phyloP scores from a whole-genome alignment of 2,329 filamentous ascomycete genomes.

The Fusarium camptoceras region DNA sequence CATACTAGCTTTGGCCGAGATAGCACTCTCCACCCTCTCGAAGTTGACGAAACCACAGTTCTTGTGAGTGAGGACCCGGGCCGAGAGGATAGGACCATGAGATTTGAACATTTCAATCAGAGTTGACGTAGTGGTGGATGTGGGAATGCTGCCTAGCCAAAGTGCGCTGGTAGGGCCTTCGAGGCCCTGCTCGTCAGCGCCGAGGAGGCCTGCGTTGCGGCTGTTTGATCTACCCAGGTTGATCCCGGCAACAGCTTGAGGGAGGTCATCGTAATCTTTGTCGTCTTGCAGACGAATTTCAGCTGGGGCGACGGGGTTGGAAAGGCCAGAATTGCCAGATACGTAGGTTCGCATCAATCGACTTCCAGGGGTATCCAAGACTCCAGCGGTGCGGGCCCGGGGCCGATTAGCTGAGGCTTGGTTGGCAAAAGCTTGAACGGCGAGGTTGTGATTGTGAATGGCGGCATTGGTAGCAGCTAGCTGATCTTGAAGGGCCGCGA shows the following conservation, averaged over 20 bases:
- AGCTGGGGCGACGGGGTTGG: slow-evolving; percentile 79
- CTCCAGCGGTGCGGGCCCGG: slow-evolving; percentile 89
- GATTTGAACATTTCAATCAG: slow-evolving; percentile 93
- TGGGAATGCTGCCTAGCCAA: slow-evolving; percentile 97
- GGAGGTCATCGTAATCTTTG: slow-evolving; percentile 81
- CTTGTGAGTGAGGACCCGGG: slow-evolving; percentile 95
- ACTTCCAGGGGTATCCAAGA: slow-evolving; percentile 82
- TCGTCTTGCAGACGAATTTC: slow-evolving; percentile 82
- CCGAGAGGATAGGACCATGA: slow-evolving; percentile 92
- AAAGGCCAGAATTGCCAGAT: slow-evolving; percentile 75
- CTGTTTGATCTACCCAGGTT: slow-evolving; percentile 75
- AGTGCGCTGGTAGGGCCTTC: slow-evolving; percentile 93
- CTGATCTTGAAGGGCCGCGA: slow-evolving; percentile 71
- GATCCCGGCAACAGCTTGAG: slow-evolving; percentile 85
- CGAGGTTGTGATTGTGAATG: slow-evolving; percentile 92
- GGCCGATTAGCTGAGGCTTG: slow-evolving; percentile 85
- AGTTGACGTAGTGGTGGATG: slow-evolving; percentile 95
- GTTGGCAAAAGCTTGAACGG: slow-evolving; percentile 90
- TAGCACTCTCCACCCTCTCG: slow-evolving; percentile 88
- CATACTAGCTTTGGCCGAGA: slow-evolving; percentile 86
- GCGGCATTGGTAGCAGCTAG: slow-evolving; percentile 73
- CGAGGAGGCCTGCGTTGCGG: slow-evolving; percentile 74
- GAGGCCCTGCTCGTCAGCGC: slow-evolving; percentile 80
- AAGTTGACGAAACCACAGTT: slow-evolving; percentile 99
- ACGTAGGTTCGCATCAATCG: slow-evolving; percentile 78